phyloP scores from a whole-genome alignment of 768 basidiomycete genomes.

The Gyrodon lividus region DNA sequence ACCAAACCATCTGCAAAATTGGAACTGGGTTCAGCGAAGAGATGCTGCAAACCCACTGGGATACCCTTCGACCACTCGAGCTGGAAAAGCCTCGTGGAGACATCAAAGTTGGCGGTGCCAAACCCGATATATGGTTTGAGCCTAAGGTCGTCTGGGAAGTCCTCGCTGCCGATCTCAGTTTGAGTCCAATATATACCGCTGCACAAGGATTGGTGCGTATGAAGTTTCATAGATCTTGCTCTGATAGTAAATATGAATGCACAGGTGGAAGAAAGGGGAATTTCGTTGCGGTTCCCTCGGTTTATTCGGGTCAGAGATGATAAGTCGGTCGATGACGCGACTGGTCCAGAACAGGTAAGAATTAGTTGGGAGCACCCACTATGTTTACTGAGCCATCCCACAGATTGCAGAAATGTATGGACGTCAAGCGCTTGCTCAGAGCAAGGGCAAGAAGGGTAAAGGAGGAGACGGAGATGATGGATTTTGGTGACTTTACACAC shows the following conservation, averaged over 20 bases:
- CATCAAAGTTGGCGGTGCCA: conserved; percentile 87
- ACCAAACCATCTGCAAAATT: conserved; percentile 98
- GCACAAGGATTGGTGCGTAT: conserved; percentile 80
- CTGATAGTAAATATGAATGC: background rate
- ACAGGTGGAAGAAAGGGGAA: conserved; percentile 84
- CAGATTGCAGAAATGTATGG: conserved; percentile 95
- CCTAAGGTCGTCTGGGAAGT: conserved; percentile 99
- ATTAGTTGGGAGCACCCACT: background rate
- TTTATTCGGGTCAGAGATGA: conserved; percentile 93
- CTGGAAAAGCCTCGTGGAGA: conserved; percentile 69
- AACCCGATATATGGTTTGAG: conserved; percentile 98
- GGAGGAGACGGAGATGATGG: conserved; percentile 68
- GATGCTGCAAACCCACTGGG: conserved; percentile 73
- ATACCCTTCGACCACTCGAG: conserved; percentile 80
- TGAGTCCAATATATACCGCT: conserved; percentile 96
- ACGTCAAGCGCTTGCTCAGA: conserved; percentile 79
- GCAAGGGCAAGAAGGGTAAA: conserved; percentile 62
- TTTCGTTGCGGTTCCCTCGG: conserved; percentile 94
- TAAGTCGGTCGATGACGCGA: conserved; percentile 89
- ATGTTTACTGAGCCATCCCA: conserved; percentile 3
- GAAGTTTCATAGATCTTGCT: background rate
- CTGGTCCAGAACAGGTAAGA: conserved; percentile 85
- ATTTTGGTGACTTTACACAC: conserved; percentile 60
- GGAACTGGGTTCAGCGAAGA: conserved; percentile 99
- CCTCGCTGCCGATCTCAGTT: conserved; percentile 91